Evolutionary conservation across 139 green algal species (phyloP).

Genomic region (Coelastrella sp.): DNA sequence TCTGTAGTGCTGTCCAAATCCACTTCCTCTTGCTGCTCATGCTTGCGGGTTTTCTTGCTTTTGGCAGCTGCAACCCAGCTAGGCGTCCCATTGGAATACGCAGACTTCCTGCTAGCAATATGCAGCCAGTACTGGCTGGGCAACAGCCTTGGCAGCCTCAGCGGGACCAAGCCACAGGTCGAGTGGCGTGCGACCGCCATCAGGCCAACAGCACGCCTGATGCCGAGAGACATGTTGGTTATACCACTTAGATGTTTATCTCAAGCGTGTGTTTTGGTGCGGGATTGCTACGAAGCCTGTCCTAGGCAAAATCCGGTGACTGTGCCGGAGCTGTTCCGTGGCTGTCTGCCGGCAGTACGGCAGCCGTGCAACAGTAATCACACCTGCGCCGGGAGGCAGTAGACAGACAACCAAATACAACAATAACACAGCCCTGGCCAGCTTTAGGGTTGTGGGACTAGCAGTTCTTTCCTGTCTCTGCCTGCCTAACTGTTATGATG

Average conservation of each 20-base stretch:
- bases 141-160: not conserved
- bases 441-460: not conserved
- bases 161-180: not conserved
- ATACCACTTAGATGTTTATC: too few relatives aligned
- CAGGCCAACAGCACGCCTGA: not conserved
- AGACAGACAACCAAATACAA: too few relatives aligned
- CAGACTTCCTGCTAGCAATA: not conserved
- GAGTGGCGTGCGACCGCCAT: not conserved
- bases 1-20: conserved; percentile 29
- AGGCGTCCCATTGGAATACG: not conserved
- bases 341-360: too few relatives aligned
- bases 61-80: not conserved
- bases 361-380: too few relatives aligned
- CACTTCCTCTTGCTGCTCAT: not conserved
- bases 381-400: too few relatives aligned
- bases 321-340: too few relatives aligned
- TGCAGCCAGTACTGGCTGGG: not conserved
- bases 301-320: too few relatives aligned
- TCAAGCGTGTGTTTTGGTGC: too few relatives aligned
- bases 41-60: not conserved
- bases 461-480: not conserved
- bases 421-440: too few relatives aligned
- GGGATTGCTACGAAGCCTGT: too few relatives aligned
- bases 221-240: not conserved
- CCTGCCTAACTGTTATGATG: too few relatives aligned